Evolutionary conservation across 1,284 basidiomycete species (phyloP), one percentile per base, ranked within the genome.

Genomic region (Pseudozyma thailandica): DNA sequence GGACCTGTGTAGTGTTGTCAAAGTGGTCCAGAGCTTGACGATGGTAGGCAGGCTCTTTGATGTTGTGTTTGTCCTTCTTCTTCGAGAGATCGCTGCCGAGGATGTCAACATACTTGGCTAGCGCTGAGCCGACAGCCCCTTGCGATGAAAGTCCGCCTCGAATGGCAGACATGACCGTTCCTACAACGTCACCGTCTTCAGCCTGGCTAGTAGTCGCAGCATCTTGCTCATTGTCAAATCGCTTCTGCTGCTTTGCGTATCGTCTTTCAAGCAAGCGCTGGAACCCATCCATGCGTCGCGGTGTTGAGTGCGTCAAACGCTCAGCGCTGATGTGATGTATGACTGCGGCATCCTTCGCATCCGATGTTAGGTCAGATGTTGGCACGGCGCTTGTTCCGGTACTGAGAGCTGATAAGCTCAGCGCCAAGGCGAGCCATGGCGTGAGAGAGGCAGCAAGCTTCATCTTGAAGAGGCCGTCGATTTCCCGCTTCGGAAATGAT

Each of bases 11-110:
- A 33, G 70, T 44, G 27, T 56, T 61, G 54, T 65, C 69, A 49
- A 77, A 81, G 79, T 97, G 94, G 81, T 94, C 92, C 49, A 94
- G 84, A 0, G 91, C 92, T 81, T 96, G 94, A 55, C 87, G 85
- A 83, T 94, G 92, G 86, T 53, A 71, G 9, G 54, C 46, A 1
- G 61, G 57, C 28, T 65, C 45, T 16, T 46, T 47, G 61, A 74
- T 66, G 41, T 72, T 45, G 63, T 72, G 70, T 43, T 35, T 50
- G 30, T 39, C 41, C 23, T 20, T 26, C 28, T 21, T 43, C 37
- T 47, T 47, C 7, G 55, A 33, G 25, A 31, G 33, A 16, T 33
- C 50, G 28, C 28, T 35, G 4, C 23, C 16, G 20, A 69, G 31
- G 38, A 48, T 57, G 10, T 71, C 57, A 43, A 71, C 13, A 35